These are phyloP conservation scores for Lactarius evosmus DNA, from an alignment of 768 basidiomycete genomes.

Conservation along the genomic window DNA sequence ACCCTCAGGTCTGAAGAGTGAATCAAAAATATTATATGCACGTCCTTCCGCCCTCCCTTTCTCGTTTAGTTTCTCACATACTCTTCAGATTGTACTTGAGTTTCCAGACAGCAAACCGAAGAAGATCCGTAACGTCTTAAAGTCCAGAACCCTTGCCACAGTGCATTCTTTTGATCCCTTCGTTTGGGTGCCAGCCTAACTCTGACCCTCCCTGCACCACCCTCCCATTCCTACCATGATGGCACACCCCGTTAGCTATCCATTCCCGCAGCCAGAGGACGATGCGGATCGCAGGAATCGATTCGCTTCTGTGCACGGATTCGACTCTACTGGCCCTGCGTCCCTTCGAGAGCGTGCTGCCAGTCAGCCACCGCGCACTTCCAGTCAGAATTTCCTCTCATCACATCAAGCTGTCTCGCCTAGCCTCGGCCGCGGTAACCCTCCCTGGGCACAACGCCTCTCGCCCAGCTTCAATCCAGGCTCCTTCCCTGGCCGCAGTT, in stretches of 20 bases:
- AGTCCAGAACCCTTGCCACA: conserved; percentile 16
- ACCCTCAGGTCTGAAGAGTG: conserved; percentile 16
- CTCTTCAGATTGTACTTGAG: conserved; percentile 24
- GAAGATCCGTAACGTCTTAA: conserved; percentile 23
- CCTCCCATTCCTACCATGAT: conserved; percentile 35
- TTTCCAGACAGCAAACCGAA: conserved; percentile 18
- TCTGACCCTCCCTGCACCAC: conserved; percentile 28
- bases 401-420: conserved; percentile 45
- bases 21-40: conserved; percentile 24
- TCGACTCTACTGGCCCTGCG: conserved; percentile 41
- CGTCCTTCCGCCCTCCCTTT: background rate
- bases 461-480: conserved; percentile 43
- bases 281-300: conserved; percentile 61
- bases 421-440: conserved; percentile 45
- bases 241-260: conserved; percentile 35
- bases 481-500: conserved; percentile 58
- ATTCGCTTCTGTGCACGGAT: conserved; percentile 46
- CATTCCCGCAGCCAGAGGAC: conserved; percentile 39
- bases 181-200: background rate
- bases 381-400: conserved; percentile 45
- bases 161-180: conserved; percentile 12
- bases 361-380: conserved; percentile 62
- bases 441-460: conserved; percentile 48
- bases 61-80: background rate
- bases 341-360: conserved; percentile 61